A percentile compares a stretch with the other conserved stretches of the same genome.
Conservation (phyloP, 2,329 filamentous ascomycete genomes). For the Botryotinia calthae region DNA sequence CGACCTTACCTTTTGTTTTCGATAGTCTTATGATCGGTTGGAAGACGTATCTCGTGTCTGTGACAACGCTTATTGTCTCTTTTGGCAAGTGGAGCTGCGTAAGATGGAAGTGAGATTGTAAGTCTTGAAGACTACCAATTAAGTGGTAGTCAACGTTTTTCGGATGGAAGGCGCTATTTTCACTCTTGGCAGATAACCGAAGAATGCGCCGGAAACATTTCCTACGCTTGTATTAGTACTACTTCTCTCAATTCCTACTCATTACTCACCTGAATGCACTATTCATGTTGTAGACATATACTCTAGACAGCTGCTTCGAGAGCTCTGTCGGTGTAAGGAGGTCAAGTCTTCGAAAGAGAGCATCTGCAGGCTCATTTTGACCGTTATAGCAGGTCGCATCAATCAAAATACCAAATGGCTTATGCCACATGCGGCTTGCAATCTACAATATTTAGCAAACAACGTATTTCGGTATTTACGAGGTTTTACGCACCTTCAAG, state of each 20-base stretch:
- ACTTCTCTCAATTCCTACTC: background rate
- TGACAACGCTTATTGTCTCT: slow-evolving; percentile 67
- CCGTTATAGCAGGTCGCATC: slow-evolving; percentile 70
- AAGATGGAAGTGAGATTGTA: slow-evolving; percentile 65
- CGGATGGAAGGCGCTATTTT: slow-evolving; percentile 59
- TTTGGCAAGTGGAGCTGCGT: slow-evolving; percentile 65
- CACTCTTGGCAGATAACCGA: slow-evolving; percentile 59
- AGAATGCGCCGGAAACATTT: slow-evolving; percentile 65
- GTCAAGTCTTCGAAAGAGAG: slow-evolving; percentile 62
- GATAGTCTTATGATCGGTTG: slow-evolving; percentile 64
- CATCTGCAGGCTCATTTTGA: slow-evolving; percentile 64
- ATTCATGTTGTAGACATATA: slow-evolving; percentile 74
- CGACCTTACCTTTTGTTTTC: slow-evolving; percentile 68
- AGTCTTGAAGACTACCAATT: slow-evolving; percentile 62
- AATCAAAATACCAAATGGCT: slow-evolving; percentile 64
- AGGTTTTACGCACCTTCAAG: slow-evolving; percentile 52
- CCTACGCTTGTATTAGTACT: slow-evolving; percentile 41
- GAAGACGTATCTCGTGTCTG: slow-evolving; percentile 63
- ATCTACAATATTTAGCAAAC: slow-evolving; percentile 46
- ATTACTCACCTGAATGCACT: slow-evolving; percentile 64
- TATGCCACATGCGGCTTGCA: slow-evolving; percentile 67
- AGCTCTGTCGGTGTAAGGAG: slow-evolving; percentile 61
- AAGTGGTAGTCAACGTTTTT: slow-evolving; percentile 65
- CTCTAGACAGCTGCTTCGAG: slow-evolving; percentile 55
- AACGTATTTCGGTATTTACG: slow-evolving; percentile 11